These are phyloP conservation scores for Wickerhamomyces pijperi DNA, from an alignment of 805 yeast genomes.

Conservation along the genomic window DNA sequence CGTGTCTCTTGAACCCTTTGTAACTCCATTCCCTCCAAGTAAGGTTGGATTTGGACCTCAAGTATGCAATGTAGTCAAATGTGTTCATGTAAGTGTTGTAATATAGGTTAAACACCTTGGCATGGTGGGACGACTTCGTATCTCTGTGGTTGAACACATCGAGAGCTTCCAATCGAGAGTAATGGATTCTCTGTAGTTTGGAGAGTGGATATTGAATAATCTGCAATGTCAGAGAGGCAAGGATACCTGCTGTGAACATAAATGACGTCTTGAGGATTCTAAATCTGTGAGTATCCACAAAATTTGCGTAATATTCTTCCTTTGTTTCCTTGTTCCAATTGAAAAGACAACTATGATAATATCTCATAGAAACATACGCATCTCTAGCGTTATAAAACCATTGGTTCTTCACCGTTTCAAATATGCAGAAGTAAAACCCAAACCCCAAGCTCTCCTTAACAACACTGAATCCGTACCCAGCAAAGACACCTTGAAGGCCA, in stretches of 20 bases:
- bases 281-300: slow-evolving; percentile 18
- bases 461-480: slow-evolving; percentile 73
- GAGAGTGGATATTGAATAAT: slow-evolving; percentile 75
- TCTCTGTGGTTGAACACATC: slow-evolving; percentile 38
- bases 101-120: slow-evolving; percentile 31
- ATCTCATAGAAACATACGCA: slow-evolving; percentile 31
- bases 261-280: slow-evolving; percentile 55
- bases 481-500: slow-evolving; percentile 78
- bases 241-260: slow-evolving; percentile 74
- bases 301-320: slow-evolving; percentile 15
- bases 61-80: slow-evolving; percentile 42
- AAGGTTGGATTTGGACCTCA: slow-evolving; percentile 41
- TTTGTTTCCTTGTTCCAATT: slow-evolving; percentile 15
- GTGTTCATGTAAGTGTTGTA: slow-evolving; percentile 73
- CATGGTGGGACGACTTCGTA: slow-evolving; percentile 5
- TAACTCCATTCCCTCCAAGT: slow-evolving; percentile 61
- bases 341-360: slow-evolving; percentile 24
- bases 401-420: slow-evolving; percentile 68
- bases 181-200: slow-evolving; percentile 70
- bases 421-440: slow-evolving; percentile 73
- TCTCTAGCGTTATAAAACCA: slow-evolving; percentile 38
- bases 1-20: slow-evolving; percentile 65
- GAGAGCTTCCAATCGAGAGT: slow-evolving; percentile 68
- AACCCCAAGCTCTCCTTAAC: slow-evolving; percentile 75
- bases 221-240: slow-evolving; percentile 71